Evolutionary conservation across 306 rosid species (phyloP).

Genomic region (Macrotyloma uniflorum): DNA sequence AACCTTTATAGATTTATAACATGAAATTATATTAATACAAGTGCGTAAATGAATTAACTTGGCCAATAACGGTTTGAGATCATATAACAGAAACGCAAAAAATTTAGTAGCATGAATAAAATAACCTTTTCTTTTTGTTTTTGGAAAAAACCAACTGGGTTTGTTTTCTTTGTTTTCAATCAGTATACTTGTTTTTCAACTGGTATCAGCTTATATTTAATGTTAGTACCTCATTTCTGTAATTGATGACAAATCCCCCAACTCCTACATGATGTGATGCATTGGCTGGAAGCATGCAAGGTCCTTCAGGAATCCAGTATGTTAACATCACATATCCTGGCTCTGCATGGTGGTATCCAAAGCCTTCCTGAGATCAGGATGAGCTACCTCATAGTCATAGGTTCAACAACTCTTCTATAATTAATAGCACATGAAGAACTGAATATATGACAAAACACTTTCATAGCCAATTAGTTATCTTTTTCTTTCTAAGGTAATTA

Average conservation of each 20-base stretch:
- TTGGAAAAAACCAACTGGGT: background rate
- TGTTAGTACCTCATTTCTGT: slow-evolving; percentile 64
- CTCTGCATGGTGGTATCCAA: slow-evolving; percentile 89
- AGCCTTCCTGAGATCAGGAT: slow-evolving; percentile 78
- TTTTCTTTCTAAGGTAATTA: background rate
- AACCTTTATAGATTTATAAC: slow-evolving; percentile 50
- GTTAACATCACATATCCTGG: slow-evolving; percentile 91
- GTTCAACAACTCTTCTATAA: slow-evolving; percentile 13
- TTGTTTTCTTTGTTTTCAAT: background rate
- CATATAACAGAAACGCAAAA: background rate
- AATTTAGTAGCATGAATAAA: background rate
- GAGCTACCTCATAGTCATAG: slow-evolving; percentile 30
- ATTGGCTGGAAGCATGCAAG: slow-evolving; percentile 89
- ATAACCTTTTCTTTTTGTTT: no score
- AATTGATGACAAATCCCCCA: slow-evolving; percentile 87
- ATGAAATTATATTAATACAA: background rate
- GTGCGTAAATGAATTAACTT: background rate
- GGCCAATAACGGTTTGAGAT: background rate
- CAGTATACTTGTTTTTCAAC: background rate
- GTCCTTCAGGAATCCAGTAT: slow-evolving; percentile 93
- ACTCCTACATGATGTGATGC: slow-evolving; percentile 97
- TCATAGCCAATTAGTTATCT: background rate
- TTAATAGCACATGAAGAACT: background rate
- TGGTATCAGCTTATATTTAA: background rate
- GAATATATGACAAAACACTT: background rate